Evolutionary conservation across 805 yeast species (phyloP), one percentile per base, ranked within the genome.

Genomic region (Yamadazyma paraphyllophila): DNA sequence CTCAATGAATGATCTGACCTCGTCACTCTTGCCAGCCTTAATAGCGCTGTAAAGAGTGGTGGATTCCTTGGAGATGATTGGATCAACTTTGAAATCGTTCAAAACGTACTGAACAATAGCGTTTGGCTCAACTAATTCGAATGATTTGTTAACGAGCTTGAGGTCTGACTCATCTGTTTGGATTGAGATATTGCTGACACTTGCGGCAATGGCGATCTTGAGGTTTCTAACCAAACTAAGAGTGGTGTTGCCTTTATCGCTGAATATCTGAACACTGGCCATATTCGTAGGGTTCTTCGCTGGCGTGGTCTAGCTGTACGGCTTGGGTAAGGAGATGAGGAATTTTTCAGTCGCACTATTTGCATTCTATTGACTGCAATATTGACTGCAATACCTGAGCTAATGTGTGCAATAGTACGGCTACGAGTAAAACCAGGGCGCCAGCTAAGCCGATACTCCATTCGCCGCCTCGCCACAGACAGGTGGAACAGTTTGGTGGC

Each of bases 91-190:
- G 49, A 80, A 82, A 50, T 80, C 82, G 16, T 68, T 62, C 32
- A 80, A 69, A 50, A 82, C 65, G 56, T 80, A 85, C 61, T 82
- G 81, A 50, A 85, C 82, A 43, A 85, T 81, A 15, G 94, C 82
- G 58, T 85, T 83, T 15, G 88, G 72, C 61, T 85, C 88, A 46
- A 72, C 65, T 50, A 85, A 70, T 53, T 75, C 77, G 43, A 80
- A 75, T 2, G 60, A 36, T 32, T 71, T 61, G 49, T 71, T 71
- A 6, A 61, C 45, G 49, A 75, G 66, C 17, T 53, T 51, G 36
- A 60, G 48, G 30, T 53, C 66, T 43, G 59, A 55, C 15, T 61
- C 65, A 20, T 59, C 53, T 24, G 62, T 50, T n/a, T 33, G 20
- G 31, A 48, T 16, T 1, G 31, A 29, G 27, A 46, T 14, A 46